Percentiles rank a stretch among this genome's conserved stretches.
Conservation (phyloP, 352 stramenopile species). For the Pythium volutum region DNA sequence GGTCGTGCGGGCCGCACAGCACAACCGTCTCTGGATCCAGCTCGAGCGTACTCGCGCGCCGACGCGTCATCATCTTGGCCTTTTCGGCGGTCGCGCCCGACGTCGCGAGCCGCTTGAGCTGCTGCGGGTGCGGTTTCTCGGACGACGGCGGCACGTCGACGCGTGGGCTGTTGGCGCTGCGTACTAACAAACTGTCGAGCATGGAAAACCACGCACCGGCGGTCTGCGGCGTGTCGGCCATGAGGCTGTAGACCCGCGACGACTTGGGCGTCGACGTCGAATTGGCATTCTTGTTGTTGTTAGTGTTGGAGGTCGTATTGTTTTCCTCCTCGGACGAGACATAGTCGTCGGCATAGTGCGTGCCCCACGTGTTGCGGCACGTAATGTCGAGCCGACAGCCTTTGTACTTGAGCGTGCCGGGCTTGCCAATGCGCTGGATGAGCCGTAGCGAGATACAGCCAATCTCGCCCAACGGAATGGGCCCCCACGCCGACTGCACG, state of each 20-base stretch:
- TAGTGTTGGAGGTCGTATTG: constrained; percentile 30
- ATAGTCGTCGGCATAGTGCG: constrained; percentile 77
- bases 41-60: constrained; percentile 41
- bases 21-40: constrained; percentile 50
- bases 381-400: constrained; percentile 83
- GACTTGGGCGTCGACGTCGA: constrained; percentile 49
- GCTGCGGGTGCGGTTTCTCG: neutral
- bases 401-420: constrained; percentile 75
- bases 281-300: constrained; percentile 29
- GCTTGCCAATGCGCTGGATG: constrained; percentile 81
- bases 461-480: constrained; percentile 72
- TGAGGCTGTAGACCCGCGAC: constrained; percentile 71
- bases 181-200: constrained; percentile 65
- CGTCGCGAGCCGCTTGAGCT: constrained; percentile 14
- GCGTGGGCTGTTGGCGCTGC: constrained; percentile 75
- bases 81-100: constrained; percentile 17
- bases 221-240: constrained; percentile 72
- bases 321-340: constrained; percentile 76
- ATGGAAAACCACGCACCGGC: constrained; percentile 72
- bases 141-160: constrained; percentile 32
- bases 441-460: constrained; percentile 76
- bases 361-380: constrained; percentile 74
- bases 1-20: constrained; percentile 36
- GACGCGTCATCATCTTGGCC: constrained; percentile 29
- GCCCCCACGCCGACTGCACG: constrained; percentile 71